Evolutionary conservation across 164 flowering plant genomes (phyloP).

Genomic region (Nymphaea colorata): DNA sequence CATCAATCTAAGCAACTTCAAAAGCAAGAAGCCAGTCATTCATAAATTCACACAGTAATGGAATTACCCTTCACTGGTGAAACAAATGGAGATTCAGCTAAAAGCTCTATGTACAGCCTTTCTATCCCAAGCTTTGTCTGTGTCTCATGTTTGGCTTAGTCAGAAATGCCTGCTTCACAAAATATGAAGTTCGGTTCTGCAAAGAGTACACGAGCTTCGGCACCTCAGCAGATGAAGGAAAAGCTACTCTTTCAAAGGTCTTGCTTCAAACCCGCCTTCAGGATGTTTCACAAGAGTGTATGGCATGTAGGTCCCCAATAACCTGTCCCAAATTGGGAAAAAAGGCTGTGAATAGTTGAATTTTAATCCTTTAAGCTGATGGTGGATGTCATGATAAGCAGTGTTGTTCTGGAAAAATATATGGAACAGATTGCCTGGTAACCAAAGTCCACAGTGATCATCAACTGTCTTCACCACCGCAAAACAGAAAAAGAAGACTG

Average conservation of each 20-base stretch:
- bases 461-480: slow-evolving; percentile 67
- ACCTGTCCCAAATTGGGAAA: slow-evolving; percentile 60
- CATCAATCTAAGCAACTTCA: slow-evolving; percentile 3
- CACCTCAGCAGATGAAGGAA: neutral
- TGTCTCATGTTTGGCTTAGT: neutral
- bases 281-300: slow-evolving; percentile 41
- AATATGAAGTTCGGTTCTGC: neutral
- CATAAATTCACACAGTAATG: neutral
- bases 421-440: slow-evolving; percentile 74
- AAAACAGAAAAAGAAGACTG: slow-evolving; percentile 67
- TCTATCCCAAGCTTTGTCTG: neutral
- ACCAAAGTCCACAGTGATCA: slow-evolving; percentile 86
- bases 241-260: slow-evolving; percentile 31
- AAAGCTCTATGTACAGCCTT: neutral
- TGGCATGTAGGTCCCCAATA: slow-evolving; percentile 73
- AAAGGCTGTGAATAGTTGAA: slow-evolving; percentile 74
- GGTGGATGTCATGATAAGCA: slow-evolving; percentile 78
- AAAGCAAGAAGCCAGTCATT: neutral
- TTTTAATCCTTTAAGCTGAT: slow-evolving; percentile 61
- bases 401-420: slow-evolving; percentile 58
- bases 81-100: neutral
- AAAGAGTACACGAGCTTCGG: neutral
- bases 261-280: slow-evolving; percentile 67
- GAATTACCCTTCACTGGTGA: neutral
- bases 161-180: too few species aligned